These are phyloP conservation scores for Fomes fomentarius DNA, from an alignment of 1,284 basidiomycete genomes.

Conservation along the genomic window DNA sequence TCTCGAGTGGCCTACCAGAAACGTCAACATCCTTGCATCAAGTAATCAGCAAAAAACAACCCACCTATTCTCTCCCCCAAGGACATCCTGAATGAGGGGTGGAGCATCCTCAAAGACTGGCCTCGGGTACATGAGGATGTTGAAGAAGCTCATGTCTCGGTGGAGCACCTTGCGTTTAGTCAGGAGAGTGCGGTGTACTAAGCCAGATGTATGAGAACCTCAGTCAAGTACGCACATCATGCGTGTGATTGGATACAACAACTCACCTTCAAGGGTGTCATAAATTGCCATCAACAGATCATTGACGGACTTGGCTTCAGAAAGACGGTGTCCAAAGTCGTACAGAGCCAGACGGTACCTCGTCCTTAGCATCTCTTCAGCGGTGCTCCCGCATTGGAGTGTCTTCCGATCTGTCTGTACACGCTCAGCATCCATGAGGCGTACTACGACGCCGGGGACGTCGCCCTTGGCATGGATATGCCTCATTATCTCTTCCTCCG, in stretches of 20 bases:
- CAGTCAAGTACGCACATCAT: no score
- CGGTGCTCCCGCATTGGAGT: neutral
- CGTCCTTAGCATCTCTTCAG: neutral
- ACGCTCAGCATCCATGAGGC: neutral
- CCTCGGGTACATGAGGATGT: constrained; percentile 14
- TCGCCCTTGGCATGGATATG: neutral
- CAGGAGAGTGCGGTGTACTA: constrained; percentile 8
- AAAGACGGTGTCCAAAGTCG: neutral
- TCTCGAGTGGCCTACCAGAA: neutral
- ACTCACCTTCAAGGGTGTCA: neutral
- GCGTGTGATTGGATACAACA: no score
- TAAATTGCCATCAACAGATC: neutral
- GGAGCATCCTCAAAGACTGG: neutral
- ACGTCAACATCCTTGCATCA: no score
- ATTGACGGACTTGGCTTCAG: neutral
- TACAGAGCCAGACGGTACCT: neutral
- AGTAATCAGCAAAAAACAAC: no score
- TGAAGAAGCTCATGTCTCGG: constrained; percentile 11
- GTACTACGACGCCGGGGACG: constrained; percentile 6
- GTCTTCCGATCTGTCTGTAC: neutral
- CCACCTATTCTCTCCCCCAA: neutral
- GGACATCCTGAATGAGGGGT: neutral
- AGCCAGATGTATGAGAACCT: no score
- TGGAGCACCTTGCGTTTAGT: neutral
- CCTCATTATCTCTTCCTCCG: neutral